Evolutionary conservation across 768 basidiomycete species (phyloP).

Genomic region (Trichaptum fuscoviolaceum): DNA sequence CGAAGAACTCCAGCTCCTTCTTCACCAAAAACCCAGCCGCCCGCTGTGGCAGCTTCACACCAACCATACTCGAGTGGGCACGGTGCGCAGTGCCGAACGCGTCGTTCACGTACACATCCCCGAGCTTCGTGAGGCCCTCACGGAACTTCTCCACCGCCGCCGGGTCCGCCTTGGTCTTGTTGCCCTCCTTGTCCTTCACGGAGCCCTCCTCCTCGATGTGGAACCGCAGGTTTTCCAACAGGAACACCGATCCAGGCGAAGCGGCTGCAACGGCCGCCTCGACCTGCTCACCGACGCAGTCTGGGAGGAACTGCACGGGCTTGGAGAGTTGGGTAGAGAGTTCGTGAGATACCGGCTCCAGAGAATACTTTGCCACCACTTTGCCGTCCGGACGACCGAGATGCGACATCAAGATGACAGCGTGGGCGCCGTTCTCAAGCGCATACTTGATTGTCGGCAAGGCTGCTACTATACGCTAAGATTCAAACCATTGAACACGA

Average conservation of each 20-base stretch:
- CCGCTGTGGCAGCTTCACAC: conserved; percentile 84
- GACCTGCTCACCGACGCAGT: conserved; percentile 83
- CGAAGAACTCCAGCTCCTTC: conserved; percentile 98
- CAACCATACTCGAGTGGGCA: conserved; percentile 98
- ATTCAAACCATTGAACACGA: conserved; percentile 7
- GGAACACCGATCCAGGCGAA: conserved; percentile 64
- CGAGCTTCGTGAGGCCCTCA: conserved; percentile 81
- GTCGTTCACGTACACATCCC: conserved; percentile 97
- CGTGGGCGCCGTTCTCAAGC: conserved; percentile 74
- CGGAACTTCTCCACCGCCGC: conserved; percentile 78
- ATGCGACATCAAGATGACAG: conserved; percentile 95
- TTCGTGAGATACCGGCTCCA: conserved; percentile 80
- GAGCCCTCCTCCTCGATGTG: conserved; percentile 98
- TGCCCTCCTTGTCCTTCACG: conserved; percentile 87
- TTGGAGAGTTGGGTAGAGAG: conserved; percentile 66
- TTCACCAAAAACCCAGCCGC: conserved; percentile 97
- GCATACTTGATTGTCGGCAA: conserved; percentile 95
- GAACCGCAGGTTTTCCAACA: conserved; percentile 97
- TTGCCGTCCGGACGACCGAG: conserved; percentile 96
- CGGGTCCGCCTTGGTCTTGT: conserved; percentile 91
- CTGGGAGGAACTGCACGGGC: conserved; percentile 73
- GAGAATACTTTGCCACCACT: conserved; percentile 81
- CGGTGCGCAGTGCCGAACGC: conserved; percentile 99
- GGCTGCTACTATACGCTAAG: conserved; percentile 93
- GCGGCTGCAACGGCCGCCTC: conserved; percentile 72